A percentile compares a stretch with the other conserved stretches of the same genome.
These are phyloP conservation scores for Hyphopichia buzzinii DNA, from an alignment of 1,139 yeast species.

Conservation along the genomic window DNA sequence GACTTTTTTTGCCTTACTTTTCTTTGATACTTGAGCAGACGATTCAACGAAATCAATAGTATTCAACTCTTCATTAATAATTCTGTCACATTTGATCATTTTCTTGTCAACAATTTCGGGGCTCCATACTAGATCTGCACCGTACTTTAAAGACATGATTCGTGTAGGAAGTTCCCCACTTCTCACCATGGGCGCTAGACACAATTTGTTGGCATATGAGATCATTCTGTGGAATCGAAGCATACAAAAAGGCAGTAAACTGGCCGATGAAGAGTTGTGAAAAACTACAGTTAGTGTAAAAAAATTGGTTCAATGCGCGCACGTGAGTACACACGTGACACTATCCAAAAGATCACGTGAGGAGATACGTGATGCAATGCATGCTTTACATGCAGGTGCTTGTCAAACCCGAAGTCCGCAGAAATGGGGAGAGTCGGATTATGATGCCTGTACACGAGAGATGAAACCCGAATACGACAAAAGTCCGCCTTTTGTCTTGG, in stretches of 20 bases:
- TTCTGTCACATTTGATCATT: constrained; percentile 65
- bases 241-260: background rate
- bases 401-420: background rate
- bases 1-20: constrained; percentile 29
- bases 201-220: constrained; percentile 58
- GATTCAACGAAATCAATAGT: constrained; percentile 58
- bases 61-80: constrained; percentile 50
- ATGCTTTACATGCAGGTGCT: background rate
- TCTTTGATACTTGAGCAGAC: constrained; percentile 11
- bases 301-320: no score
- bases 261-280: no score
- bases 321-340: background rate
- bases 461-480: no score
- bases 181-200: constrained; percentile 94
- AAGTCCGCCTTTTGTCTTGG: no score
- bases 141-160: constrained; percentile 70
- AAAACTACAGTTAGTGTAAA: no score
- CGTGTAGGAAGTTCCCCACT: constrained; percentile 93
- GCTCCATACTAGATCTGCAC: constrained; percentile 94
- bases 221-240: constrained; percentile 9
- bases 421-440: background rate
- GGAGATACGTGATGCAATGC: no score
- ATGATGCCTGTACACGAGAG: background rate
- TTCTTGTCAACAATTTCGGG: constrained; percentile 93
- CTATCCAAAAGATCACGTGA: background rate